phyloP scores from a whole-genome alignment of 2,329 filamentous ascomycete species.

The Elsinoe fawcettii region DNA sequence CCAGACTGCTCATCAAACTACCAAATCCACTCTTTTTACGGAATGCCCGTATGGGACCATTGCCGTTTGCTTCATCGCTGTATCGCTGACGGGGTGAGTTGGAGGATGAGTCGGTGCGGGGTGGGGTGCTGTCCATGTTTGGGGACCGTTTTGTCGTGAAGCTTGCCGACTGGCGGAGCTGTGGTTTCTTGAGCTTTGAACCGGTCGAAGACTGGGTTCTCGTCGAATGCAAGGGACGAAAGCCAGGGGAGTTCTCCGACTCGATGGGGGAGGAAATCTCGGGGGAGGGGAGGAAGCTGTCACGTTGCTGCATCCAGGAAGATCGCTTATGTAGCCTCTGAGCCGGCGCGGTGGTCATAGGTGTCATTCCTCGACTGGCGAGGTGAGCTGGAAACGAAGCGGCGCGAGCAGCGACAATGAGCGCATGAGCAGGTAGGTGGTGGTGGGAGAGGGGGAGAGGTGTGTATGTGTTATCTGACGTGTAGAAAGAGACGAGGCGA shows the following conservation, averaged over 20 bases:
- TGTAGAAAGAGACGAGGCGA: slow-evolving; percentile 9
- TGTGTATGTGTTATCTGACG: not conserved
- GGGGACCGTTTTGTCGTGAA: slow-evolving; percentile 42
- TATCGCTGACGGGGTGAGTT: slow-evolving; percentile 58
- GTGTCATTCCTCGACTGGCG: slow-evolving; percentile 13
- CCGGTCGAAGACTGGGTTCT: slow-evolving; percentile 10
- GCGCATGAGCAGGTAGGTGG: not conserved
- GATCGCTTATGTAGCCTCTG: slow-evolving; percentile 16
- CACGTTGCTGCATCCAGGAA: slow-evolving; percentile 15
- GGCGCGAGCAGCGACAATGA: not conserved
- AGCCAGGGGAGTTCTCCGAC: slow-evolving; percentile 4
- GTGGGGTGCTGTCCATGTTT: slow-evolving; percentile 43
- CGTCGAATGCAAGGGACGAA: slow-evolving; percentile 13
- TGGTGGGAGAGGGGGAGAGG: not conserved
- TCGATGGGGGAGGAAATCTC: slow-evolving; percentile 9
- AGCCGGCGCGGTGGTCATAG: slow-evolving; percentile 12
- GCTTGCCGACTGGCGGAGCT: slow-evolving; percentile 58
- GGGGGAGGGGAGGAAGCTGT: slow-evolving; percentile 15
- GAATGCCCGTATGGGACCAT: slow-evolving; percentile 47
- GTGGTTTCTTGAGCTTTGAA: slow-evolving; percentile 33
- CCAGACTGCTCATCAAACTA: slow-evolving; percentile 74
- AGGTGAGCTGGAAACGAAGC: not conserved
- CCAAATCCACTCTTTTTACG: slow-evolving; percentile 86
- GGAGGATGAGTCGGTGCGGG: slow-evolving; percentile 40
- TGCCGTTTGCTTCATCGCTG: slow-evolving; percentile 67